Evolutionary conservation across 2,329 filamentous ascomycete genomes (phyloP), one percentile per base, ranked within the genome.

Genomic region (Tolypocladium inflatum): DNA sequence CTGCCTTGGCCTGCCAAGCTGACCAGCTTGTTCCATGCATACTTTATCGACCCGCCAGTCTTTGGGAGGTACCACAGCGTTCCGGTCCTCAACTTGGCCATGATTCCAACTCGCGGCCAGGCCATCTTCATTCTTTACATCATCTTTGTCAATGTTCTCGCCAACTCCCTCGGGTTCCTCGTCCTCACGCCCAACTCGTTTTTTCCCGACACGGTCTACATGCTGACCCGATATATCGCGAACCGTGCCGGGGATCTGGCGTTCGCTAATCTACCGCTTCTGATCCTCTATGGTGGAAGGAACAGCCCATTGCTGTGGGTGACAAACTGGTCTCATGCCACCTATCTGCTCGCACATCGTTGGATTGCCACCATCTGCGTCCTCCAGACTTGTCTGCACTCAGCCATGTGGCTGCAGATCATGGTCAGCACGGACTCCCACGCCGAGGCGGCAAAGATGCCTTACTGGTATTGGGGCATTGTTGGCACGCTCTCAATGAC

Each of bases 221-320:
- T 74, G 59, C 63, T 77, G 2, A 64, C 67, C 17, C 63, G 65
- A 1, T 70, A 73, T 48, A 61, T 79, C 2, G 64, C 67, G 1
- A 74, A 75, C 59, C 73, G 78, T 1, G 70, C 73, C 4, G 78
- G 78, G 4, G 63, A 68, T 1, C 60, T 79, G 4, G 67, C 66
- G 5, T 75, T 78, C 53, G 71, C 72, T 6, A 71, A 76, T 10
- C 54, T 77, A 0, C 73, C 77, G 0, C 62, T 81, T 0, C 55
- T 76, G 0, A 64, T 80, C 15, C 69, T 82, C 3, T 80, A 76
- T 56, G 70, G 74, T 0, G 68, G 73, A 0, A 68, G 79, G 1
- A 81, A 82, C 61, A 80, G 77, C 56, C 26, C 80, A 3, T 69
- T 80, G 0, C 70, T 81, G 0, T 76, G 73, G 67, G 45, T 79